Evolutionary conservation across 495 filamentous ascomycete genomes (phyloP).

Genomic region (Aspergillus cristatus): DNA sequence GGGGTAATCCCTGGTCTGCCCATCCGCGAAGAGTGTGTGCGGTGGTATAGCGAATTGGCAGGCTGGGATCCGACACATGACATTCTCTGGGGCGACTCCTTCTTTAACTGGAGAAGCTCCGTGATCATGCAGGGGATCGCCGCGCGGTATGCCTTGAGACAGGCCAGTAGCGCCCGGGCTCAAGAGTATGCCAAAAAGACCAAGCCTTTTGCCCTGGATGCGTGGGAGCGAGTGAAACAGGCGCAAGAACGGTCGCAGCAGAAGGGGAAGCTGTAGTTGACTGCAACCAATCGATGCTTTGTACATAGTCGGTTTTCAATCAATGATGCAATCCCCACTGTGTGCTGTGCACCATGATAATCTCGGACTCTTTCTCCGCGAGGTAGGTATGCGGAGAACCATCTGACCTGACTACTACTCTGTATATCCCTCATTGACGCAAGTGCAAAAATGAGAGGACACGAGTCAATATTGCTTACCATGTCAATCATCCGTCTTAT

Average conservation of each 20-base stretch:
- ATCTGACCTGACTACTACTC: too few species aligned
- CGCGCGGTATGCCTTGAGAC: constrained; percentile 69
- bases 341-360: too few species aligned
- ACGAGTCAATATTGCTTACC: too few species aligned
- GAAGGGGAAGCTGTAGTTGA: constrained; percentile 41
- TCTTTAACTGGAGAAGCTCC: constrained; percentile 57
- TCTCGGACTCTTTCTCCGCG: too few species aligned
- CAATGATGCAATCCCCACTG: too few species aligned
- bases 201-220: constrained; percentile 56
- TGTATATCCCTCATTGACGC: too few species aligned
- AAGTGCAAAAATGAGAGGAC: too few species aligned
- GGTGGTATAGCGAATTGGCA: constrained; percentile 67
- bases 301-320: too few species aligned
- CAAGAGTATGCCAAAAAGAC: constrained; percentile 57
- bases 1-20: constrained; percentile 66
- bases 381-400: too few species aligned
- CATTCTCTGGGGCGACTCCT: constrained; percentile 51
- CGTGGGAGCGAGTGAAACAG: constrained; percentile 58
- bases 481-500: too few species aligned
- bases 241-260: constrained; percentile 25
- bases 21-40: constrained; percentile 53
- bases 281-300: too few species aligned
- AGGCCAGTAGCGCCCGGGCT: constrained; percentile 84
- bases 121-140: constrained; percentile 94
- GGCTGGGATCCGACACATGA: constrained; percentile 56